Percentiles rank a stretch among this genome's conserved stretches.
Conservation (phyloP, 768 basidiomycete species). For the Leccinum incarnatum region DNA sequence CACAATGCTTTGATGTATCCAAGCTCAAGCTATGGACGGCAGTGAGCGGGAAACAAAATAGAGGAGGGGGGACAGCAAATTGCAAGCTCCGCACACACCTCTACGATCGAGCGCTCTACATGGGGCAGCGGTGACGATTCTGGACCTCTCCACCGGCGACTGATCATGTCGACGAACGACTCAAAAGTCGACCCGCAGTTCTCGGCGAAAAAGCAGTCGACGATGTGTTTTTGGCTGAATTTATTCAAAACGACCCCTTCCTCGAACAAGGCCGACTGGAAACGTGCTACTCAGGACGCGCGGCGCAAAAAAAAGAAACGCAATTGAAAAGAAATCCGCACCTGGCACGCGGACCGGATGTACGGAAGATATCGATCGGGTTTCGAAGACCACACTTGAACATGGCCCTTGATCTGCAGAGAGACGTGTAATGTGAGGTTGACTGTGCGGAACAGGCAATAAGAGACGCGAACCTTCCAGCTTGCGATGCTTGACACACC, state of each 20-base stretch:
- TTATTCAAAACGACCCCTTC: slow-evolving; percentile 55
- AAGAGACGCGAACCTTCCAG: slow-evolving; percentile 54
- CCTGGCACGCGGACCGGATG: slow-evolving; percentile 64
- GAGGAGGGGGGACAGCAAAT: neutral
- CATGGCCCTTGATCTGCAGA: slow-evolving; percentile 46
- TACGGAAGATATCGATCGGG: slow-evolving; percentile 48
- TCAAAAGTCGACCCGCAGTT: slow-evolving; percentile 56
- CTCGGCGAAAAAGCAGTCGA: slow-evolving; percentile 64
- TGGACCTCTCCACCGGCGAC: slow-evolving; percentile 37
- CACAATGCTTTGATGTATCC: slow-evolving; percentile 60
- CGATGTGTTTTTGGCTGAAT: slow-evolving; percentile 51
- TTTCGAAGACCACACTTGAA: slow-evolving; percentile 46
- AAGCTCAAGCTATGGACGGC: slow-evolving; percentile 47
- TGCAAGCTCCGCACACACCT: slow-evolving; percentile 25
- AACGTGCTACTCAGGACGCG: slow-evolving; percentile 3
- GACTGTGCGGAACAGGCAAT: neutral
- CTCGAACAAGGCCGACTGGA: slow-evolving; percentile 53
- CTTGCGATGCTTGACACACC: slow-evolving; percentile 43
- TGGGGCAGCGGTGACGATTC: slow-evolving; percentile 38
- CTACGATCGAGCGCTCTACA: slow-evolving; percentile 38
- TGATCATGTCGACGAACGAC: slow-evolving; percentile 39
- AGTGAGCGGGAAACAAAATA: neutral
- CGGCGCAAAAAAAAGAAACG: neutral
- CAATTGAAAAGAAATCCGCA: slow-evolving; percentile 23
- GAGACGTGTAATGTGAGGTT: neutral